phyloP scores from a whole-genome alignment of 257 asterid species.

The Scutellaria barbata region DNA sequence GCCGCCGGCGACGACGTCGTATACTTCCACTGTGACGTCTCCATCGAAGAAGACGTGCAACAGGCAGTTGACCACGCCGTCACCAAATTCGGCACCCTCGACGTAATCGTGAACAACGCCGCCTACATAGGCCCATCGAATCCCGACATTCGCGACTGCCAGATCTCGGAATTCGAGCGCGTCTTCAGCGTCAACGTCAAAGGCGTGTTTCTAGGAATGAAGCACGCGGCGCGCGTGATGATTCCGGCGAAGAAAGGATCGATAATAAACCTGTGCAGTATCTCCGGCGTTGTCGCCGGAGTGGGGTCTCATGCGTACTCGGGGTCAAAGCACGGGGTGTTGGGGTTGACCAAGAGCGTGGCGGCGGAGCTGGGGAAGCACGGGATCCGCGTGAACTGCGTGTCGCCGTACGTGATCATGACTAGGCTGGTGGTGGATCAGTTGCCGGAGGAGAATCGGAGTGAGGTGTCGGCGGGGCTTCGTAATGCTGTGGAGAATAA shows the following conservation, averaged over 20 bases:
- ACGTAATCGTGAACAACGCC: slow-evolving; percentile 77
- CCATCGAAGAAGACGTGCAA: slow-evolving; percentile 60
- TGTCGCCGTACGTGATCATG: slow-evolving; percentile 72
- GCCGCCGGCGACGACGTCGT: slow-evolving; percentile 26
- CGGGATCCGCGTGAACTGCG: slow-evolving; percentile 70
- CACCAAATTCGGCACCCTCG: slow-evolving; percentile 64
- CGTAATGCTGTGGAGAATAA: slow-evolving; percentile 42
- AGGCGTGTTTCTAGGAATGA: slow-evolving; percentile 80
- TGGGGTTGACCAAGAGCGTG: slow-evolving; percentile 70
- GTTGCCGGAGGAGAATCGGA: slow-evolving; percentile 60
- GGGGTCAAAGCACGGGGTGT: slow-evolving; percentile 74
- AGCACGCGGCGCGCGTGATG: slow-evolving; percentile 79
- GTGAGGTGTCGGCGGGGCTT: slow-evolving; percentile 55
- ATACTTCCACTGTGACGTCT: slow-evolving; percentile 66
- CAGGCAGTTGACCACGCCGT: slow-evolving; percentile 65
- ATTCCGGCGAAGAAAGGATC: slow-evolving; percentile 69
- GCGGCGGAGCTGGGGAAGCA: slow-evolving; percentile 83
- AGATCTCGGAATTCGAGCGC: slow-evolving; percentile 53
- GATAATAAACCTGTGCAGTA: slow-evolving; percentile 62
- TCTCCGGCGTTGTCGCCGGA: slow-evolving; percentile 53
- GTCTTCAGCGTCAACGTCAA: slow-evolving; percentile 65
- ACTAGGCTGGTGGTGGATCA: slow-evolving; percentile 58
- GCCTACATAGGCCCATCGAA: slow-evolving; percentile 57
- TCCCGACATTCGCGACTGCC: slow-evolving; percentile 58
- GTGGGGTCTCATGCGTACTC: slow-evolving; percentile 63